Base-by-base conservation (phyloP, 768 basidiomycete genomes). In the Boletus barrowsii region DNA sequence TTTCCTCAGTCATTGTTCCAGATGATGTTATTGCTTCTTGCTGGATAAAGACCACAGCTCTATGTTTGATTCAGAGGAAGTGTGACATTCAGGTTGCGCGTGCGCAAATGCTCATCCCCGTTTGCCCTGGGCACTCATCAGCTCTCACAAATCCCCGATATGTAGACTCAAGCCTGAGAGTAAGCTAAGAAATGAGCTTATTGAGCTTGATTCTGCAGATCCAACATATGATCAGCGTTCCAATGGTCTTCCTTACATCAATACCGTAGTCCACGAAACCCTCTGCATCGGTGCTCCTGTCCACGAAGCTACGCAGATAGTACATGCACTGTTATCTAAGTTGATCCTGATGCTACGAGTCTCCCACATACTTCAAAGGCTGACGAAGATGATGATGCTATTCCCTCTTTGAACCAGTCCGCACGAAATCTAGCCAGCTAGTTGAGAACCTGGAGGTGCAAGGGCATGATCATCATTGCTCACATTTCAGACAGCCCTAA, bases 121-220 rank as follows among this genome's bases (percentile, higher is more conserved):
- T 42, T 1, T 33, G 3, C 33, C 79, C 78, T 85, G 83, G 82
- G 79, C 81, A 3, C 71, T 86, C 0, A 77, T 84, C n/a, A 84
- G 57, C 75, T 85, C 2, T 74, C 73, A 2, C 73, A 70, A 26
- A 62, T 79, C 47, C 74, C 68, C 0, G 73, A 79, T 15, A 68
- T 72, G 6, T 83, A 86, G 62, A 61, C 70, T 22, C 22, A 22
- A 22, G 22, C n/a, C n/a, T n/a, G n/a, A n/a, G n/a, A 22, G 22
- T 6, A 76, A 69, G 42, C 67, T 86, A 10, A 76, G 83, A 32
- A 71, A 76, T 2, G 83, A 86, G 50, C 72, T 86, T 5, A 54
- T 72, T 3, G 65, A 71, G 29, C 75, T 77, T 50, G 67, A 60
- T 15, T 50, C 59, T 33, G 32, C 2, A 17, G 83, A 85, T 62